These are phyloP conservation scores for Agrocybe praecox DNA, from an alignment of 768 basidiomycete genomes.

Conservation along the genomic window DNA sequence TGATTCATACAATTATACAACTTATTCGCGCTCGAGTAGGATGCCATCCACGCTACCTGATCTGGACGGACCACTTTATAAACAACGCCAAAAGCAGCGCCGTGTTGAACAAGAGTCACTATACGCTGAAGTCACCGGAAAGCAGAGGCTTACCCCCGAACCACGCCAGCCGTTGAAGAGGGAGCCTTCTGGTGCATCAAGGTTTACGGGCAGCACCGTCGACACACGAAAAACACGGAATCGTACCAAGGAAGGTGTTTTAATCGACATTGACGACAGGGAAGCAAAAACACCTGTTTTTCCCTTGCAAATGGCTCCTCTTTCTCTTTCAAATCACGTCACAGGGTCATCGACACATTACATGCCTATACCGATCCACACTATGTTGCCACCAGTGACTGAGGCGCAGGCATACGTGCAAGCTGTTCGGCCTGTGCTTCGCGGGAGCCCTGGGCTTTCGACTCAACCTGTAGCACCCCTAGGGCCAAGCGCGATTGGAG, in stretches of 20 bases:
- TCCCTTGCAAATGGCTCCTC: slow-evolving; percentile 19
- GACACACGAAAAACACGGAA: slow-evolving; percentile 13
- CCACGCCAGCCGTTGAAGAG: slow-evolving; percentile 73
- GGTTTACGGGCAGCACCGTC: slow-evolving; percentile 15
- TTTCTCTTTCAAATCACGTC: neutral
- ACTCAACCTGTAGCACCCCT: slow-evolving; percentile 9
- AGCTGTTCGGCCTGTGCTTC: slow-evolving; percentile 30
- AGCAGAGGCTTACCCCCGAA: slow-evolving; percentile 61
- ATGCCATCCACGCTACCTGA: slow-evolving; percentile 47
- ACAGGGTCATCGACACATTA: neutral
- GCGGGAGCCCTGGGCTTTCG: slow-evolving; percentile 24
- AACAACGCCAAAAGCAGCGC: slow-evolving; percentile 17
- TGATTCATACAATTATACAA: slow-evolving; percentile 50
- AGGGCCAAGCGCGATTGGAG: slow-evolving; percentile 13
- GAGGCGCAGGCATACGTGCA: slow-evolving; percentile 65
- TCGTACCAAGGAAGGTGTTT: slow-evolving; percentile 19
- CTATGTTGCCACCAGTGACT: slow-evolving; percentile 33
- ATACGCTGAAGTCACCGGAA: slow-evolving; percentile 72
- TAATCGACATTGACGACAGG: slow-evolving; percentile 24
- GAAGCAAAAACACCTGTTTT: slow-evolving; percentile 1
- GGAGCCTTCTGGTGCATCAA: slow-evolving; percentile 23
- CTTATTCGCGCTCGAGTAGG: slow-evolving; percentile 36
- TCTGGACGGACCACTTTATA: slow-evolving; percentile 26
- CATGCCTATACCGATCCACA: neutral
- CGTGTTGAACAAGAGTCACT: slow-evolving; percentile 43